These are phyloP conservation scores for Wickerhamiella musiphila DNA, from an alignment of 805 yeast species.

Conservation along the genomic window DNA sequence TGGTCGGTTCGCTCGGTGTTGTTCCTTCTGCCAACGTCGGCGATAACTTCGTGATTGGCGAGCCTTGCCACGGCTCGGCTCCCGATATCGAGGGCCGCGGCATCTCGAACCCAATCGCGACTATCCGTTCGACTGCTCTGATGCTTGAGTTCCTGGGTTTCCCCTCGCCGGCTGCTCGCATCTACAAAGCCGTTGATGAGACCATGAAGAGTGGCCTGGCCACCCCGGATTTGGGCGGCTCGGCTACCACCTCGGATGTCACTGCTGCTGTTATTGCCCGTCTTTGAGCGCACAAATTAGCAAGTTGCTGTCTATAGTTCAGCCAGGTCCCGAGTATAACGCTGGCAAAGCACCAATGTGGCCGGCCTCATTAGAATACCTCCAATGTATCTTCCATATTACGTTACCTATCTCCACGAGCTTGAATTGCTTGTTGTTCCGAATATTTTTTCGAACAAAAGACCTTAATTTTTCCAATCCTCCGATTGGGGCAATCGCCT, in stretches of 20 bases:
- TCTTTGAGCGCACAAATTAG: too few relatives aligned
- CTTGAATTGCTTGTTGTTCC: too few relatives aligned
- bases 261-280: conserved; percentile 59
- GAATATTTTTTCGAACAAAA: too few relatives aligned
- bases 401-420: too few relatives aligned
- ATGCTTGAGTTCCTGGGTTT: conserved; percentile 95
- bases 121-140: conserved; percentile 92
- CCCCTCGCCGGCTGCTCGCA: conserved; percentile 75
- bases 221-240: conserved; percentile 95
- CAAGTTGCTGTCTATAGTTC: background rate
- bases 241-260: conserved; percentile 72
- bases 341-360: too few relatives aligned
- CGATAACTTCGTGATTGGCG: conserved; percentile 89
- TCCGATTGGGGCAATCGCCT: too few relatives aligned
- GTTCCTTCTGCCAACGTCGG: conserved; percentile 98
- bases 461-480: too few relatives aligned
- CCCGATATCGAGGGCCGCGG: conserved; percentile 96
- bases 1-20: conserved; percentile 93
- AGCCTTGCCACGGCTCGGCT: conserved; percentile 98
- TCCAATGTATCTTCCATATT: too few relatives aligned
- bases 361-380: too few relatives aligned
- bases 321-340: background rate
- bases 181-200: conserved; percentile 88
- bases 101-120: conserved; percentile 82
- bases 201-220: conserved; percentile 62